phyloP scores from a whole-genome alignment of 2,329 filamentous ascomycete species.

The Penicillium concentricum region DNA sequence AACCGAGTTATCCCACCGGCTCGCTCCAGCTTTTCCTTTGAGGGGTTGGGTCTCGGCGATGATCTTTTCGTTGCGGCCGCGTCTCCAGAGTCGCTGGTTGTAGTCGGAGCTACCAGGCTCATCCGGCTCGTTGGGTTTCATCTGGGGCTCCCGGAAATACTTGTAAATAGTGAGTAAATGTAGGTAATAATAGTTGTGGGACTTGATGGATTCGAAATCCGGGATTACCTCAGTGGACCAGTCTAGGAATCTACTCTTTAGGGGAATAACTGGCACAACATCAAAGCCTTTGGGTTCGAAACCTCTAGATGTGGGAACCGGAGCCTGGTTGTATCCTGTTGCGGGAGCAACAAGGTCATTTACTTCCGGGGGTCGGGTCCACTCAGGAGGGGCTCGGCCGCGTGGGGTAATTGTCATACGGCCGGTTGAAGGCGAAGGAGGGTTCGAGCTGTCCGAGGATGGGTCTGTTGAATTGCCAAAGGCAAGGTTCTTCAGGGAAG shows the following conservation, averaged over 20 bases:
- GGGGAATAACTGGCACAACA: constrained; percentile 64
- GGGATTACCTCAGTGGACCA: constrained; percentile 77
- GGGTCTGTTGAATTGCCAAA: constrained; percentile 47
- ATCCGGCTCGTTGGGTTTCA: constrained; percentile 93
- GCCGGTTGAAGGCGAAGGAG: constrained; percentile 32
- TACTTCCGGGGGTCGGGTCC: constrained; percentile 69
- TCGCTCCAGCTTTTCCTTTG: constrained; percentile 80
- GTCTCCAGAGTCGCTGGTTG: constrained; percentile 89
- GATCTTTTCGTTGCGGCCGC: constrained; percentile 88
- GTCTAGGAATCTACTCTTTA: constrained; percentile 81
- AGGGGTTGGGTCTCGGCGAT: constrained; percentile 89
- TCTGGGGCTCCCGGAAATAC: constrained; percentile 97
- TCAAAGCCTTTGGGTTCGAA: constrained; percentile 64
- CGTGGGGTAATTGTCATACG: constrained; percentile 46
- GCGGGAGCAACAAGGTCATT: constrained; percentile 65
- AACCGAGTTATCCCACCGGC: constrained; percentile 80
- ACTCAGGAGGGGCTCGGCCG: constrained; percentile 56
- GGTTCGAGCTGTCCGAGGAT: constrained; percentile 27
- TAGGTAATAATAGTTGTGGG: constrained; percentile 11
- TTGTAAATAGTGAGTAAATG: constrained; percentile 38
- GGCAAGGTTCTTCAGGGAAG: constrained; percentile 62
- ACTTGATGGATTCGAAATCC: constrained; percentile 13
- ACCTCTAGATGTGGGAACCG: constrained; percentile 74
- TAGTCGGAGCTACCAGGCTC: constrained; percentile 96
- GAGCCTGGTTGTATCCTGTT: constrained; percentile 72